Base-by-base conservation (phyloP, 2,329 filamentous ascomycete genomes). In the Tolypocladium inflatum region DNA sequence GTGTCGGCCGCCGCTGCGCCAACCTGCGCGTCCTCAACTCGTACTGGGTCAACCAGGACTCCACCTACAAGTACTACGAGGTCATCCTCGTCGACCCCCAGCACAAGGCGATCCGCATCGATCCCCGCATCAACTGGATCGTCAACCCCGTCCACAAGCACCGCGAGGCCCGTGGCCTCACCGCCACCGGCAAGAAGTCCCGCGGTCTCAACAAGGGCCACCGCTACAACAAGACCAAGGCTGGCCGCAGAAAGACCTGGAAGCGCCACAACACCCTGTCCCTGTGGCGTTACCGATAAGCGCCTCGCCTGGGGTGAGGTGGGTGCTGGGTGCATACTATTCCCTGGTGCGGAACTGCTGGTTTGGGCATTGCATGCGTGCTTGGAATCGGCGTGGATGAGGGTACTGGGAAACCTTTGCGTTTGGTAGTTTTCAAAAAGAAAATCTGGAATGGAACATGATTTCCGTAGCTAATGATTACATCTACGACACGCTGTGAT, bases 21-120 rank as follows among this genome's bases (percentile, higher is more conserved):
- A 99, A 99, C 84, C 82, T 99, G 79, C 91, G 94, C 76, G 94
- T 99, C 75, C 89, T 99, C 75, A 99, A 99, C 90, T 97, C 93
- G 65, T 99, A 99, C 92, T 99, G 95, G 95, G 91, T 99, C 85
- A 99, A 99, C 90, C 91, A 97, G 86, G 94, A 99, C 85, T 97
- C 92, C 63, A 99, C 94, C 81, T 99, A 97, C 90, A 99, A 99
- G 87, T 99, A 99, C 90, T 99, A 86, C 85, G 94, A 99, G 83
- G 88, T 97, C 80, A 97, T 99, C 84, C 90, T 97, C 75, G 93
- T 99, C 76, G 94, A 99, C 84, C 94, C 94, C 77, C 90, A 95
- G 84, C 94, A 99, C 90, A 97, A 97, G 87, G 94, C 94, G 75
- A 99, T 99, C 86, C 94, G 94, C 80, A 90, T 89, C 76, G 94